Base-by-base conservation (phyloP, 345 rosid genomes). In the Citrus hindsii region DNA sequence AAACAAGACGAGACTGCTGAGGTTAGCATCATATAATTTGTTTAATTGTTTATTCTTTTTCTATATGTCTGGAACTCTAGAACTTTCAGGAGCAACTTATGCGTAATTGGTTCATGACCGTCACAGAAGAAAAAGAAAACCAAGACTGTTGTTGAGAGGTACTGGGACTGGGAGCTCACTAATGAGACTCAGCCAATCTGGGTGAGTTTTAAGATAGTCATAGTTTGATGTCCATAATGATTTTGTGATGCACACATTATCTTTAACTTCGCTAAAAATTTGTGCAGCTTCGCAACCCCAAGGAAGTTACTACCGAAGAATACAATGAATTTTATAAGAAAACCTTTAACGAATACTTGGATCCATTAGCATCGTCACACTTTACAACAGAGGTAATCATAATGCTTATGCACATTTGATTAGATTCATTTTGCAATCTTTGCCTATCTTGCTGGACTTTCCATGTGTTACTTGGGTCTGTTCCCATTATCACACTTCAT, bases 121-220 rank as follows among this genome's bases (percentile, higher is more conserved):
- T 80, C 38, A 76, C 89, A 93, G 97, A 88, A 87, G 83, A 92
- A 93, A 92, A 96, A 91, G 90, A 96, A 92, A 85, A 96, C 97
- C 35, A 94, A 94, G 83, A 92, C 91, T 48, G 92, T 96, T 53
- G 93, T 96, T 63, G 99, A 96, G 86, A 91, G 80, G 77, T 96
- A 89, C 85, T 96, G 99, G 99, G 99, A 96, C 82, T 96, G 98
- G 99, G 97, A 92, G 72, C 95, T 91, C 28, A 83, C 91, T 4
- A 96, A 96, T 82, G 99, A 96, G 90, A 96, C 98, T 7, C 97
- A 96, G 76, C 99, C 99, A 67, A 86, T 96, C 71, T 96, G 99
- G 98, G 98, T 94, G 76, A 84, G 90, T 82, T 70, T 33, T 78
- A 75, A 71, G 71, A 77, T 53, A 77, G 24, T 30, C 10, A 5